phyloP scores from a whole-genome alignment of 352 stramenopile genomes.

The Pythium aphanidermatum region DNA sequence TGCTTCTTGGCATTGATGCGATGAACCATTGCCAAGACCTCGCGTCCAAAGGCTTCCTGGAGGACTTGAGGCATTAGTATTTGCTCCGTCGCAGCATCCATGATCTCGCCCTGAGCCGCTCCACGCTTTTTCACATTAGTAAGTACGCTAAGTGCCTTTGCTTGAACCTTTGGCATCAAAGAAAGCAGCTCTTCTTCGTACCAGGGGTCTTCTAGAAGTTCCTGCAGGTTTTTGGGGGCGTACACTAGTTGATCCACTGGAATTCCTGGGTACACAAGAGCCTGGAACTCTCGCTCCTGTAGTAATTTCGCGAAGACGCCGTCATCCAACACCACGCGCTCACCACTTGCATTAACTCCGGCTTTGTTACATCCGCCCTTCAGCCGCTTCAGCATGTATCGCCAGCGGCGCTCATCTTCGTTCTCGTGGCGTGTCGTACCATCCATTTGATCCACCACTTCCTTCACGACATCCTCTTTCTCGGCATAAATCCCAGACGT shows the following conservation, averaged over 20 bases:
- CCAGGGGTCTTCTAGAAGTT: constrained; percentile 66
- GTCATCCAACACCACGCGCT: constrained; percentile 65
- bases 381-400: constrained; percentile 54
- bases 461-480: constrained; percentile 40
- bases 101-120: constrained; percentile 63
- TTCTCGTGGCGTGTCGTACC: constrained; percentile 23
- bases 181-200: constrained; percentile 73
- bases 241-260: constrained; percentile 54
- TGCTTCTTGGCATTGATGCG: constrained; percentile 82
- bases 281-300: constrained; percentile 60
- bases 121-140: constrained; percentile 76
- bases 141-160: constrained; percentile 69
- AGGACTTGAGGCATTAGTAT: constrained; percentile 69
- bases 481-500: constrained; percentile 54
- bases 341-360: constrained; percentile 46
- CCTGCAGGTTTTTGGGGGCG: constrained; percentile 65
- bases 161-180: constrained; percentile 79
- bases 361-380: constrained; percentile 47
- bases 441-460: constrained; percentile 16
- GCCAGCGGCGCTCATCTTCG: constrained; percentile 41
- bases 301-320: constrained; percentile 78
- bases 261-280: constrained; percentile 75
- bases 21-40: constrained; percentile 80
- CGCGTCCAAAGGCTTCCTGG: constrained; percentile 78
- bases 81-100: constrained; percentile 65